Percentiles rank a stretch among this genome's conserved stretches.
phyloP scores from a whole-genome alignment of 1,284 basidiomycete genomes.

The Trichosporon sp. region DNA sequence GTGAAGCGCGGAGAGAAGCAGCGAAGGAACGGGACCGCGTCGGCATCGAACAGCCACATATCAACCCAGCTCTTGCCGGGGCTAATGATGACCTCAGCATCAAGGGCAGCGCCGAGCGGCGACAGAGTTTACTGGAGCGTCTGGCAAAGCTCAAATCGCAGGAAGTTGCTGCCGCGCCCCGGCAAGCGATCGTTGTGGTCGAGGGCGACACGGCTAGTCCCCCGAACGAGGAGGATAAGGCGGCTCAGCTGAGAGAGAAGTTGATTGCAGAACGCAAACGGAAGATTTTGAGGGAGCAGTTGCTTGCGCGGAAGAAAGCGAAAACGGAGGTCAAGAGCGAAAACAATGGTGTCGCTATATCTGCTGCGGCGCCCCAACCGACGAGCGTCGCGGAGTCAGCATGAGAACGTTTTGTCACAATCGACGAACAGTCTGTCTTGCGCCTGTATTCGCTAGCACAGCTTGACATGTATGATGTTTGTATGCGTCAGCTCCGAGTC shows the following conservation, averaged over 20 bases:
- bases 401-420: background rate
- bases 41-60: background rate
- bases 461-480: background rate
- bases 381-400: background rate
- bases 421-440: background rate
- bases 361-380: background rate
- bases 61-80: background rate
- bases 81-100: slow-evolving; percentile 23
- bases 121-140: slow-evolving; percentile 31
- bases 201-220: slow-evolving; percentile 5
- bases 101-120: slow-evolving; percentile 28
- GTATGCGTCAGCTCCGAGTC: too few relatives aligned
- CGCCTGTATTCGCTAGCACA: background rate
- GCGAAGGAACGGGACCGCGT: slow-evolving; percentile 10
- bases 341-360: background rate
- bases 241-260: slow-evolving; percentile 43
- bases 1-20: slow-evolving; percentile 20
- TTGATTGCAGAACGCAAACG: slow-evolving; percentile 41
- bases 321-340: slow-evolving; percentile 20
- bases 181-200: slow-evolving; percentile 13
- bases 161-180: background rate
- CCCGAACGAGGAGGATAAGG: slow-evolving; percentile 31
- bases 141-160: slow-evolving; percentile 24
- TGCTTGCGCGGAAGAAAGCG: slow-evolving; percentile 29
- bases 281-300: slow-evolving; percentile 29